Base-by-base conservation (phyloP, 139 green algal species). In the Limnomonas spitsbergensis region DNA sequence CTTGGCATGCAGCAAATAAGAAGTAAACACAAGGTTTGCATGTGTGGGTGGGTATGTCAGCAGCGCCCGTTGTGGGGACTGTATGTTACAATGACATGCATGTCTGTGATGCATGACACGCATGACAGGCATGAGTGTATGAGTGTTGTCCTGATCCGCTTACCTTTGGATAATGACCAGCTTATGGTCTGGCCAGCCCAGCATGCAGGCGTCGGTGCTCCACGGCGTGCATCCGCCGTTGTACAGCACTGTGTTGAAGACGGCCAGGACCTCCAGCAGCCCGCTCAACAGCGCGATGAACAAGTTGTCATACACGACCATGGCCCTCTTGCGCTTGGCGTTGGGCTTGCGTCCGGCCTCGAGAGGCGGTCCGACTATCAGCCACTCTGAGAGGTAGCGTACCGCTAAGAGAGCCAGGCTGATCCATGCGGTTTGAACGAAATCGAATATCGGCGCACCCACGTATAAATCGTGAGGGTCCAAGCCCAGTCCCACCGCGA, bases 181-280 rank as follows among this genome's bases (percentile, higher is more conserved):
- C 0, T 39, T 6, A 38, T 87, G 82, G 34, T 84, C 0, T 3
- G 82, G 82, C 82, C 82, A 87, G 2, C 53, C 75, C 1, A 29
- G 40, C 9, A 87, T 61, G 82, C 82, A 87, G 9, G 70, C 29
- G 3, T 52, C 71, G 1, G 82, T 80, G 70, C 34, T 73, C 78
- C 78, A 84, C 0, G 82, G 82, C 35, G 38, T 80, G 79, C 82
- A 87, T 53, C 76, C 79, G 6, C 70, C 69, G 61, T 87, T 87
- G 53, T 47, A 2, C n/a, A 56, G 32, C 9, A 87, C 36, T 2
- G 78, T 83, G 2, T 75, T 56, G 53, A 75, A 76, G 53, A 82
- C 76, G 0, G 82, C 82, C 26, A 77, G 73, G 20, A 39, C 70
- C 56, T 82, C 70, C 0, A 74, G 68, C 6, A 40, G 20, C 4